Conservation (phyloP, 768 basidiomycete species). For the Phlebiopsis flavidoalba region DNA sequence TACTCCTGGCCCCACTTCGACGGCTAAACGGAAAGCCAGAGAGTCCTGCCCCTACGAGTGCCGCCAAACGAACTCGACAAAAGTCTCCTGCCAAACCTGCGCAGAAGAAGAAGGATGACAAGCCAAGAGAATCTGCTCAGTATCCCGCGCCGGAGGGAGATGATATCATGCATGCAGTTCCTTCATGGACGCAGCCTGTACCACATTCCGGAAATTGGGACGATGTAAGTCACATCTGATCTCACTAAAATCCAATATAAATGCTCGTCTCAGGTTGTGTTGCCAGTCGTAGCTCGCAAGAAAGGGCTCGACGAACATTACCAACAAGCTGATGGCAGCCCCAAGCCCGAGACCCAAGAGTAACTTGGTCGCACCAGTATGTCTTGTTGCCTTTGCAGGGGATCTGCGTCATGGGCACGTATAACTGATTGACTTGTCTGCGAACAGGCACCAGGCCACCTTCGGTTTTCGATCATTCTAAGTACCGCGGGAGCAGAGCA, state of each 20-base stretch:
- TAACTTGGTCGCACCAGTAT: conserved; percentile 51
- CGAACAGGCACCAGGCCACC: conserved; percentile 69
- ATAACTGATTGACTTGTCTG: background rate
- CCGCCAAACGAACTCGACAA: conserved; percentile 36
- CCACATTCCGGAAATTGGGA: conserved; percentile 76
- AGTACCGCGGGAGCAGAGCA: conserved; percentile 49
- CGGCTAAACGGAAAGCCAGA: conserved; percentile 39
- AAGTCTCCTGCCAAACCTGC: conserved; percentile 29
- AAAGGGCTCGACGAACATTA: conserved; percentile 72
- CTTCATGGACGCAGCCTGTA: conserved; percentile 75
- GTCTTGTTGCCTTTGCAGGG: background rate
- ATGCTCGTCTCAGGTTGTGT: conserved; percentile 51
- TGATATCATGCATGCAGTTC: conserved; percentile 69
- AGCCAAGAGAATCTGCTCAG: conserved; percentile 45
- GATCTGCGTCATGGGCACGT: background rate
- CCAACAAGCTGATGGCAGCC: conserved; percentile 64
- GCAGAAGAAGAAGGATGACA: conserved; percentile 36
- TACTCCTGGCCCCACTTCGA: conserved; percentile 14
- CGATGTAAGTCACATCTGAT: conserved; percentile 46
- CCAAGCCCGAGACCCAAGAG: conserved; percentile 42
- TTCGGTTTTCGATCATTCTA: conserved; percentile 75
- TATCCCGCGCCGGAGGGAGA: conserved; percentile 62
- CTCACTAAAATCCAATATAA: conserved; percentile 7
- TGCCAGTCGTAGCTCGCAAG: conserved; percentile 82
- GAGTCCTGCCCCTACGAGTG: conserved; percentile 38